Percentiles rank a stretch among this genome's conserved stretches.
Evolutionary conservation across 352 stramenopile species (phyloP).

Genomic region (Globisporangium cylindrosporum): DNA sequence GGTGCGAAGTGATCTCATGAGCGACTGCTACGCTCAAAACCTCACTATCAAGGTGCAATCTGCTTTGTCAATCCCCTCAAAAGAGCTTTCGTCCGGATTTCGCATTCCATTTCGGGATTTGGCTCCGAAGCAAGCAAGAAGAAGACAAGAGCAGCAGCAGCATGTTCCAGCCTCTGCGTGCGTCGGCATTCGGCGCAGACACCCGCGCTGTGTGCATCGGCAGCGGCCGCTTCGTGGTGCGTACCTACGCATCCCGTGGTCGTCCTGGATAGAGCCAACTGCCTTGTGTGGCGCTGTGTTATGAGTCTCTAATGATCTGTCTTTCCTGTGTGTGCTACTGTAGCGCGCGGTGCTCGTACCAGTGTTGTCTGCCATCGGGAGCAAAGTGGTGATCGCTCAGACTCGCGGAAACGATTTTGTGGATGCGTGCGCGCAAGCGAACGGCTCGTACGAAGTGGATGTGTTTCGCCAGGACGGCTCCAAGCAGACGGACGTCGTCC

Average conservation of each 20-base stretch:
- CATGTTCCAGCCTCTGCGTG: constrained; percentile 30
- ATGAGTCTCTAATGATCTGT: not conserved
- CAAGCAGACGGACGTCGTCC: constrained; percentile 19
- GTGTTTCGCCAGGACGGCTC: constrained; percentile 25
- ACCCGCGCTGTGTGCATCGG: constrained; percentile 58
- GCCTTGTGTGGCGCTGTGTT: not conserved
- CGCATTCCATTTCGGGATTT: not conserved
- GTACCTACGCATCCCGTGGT: not conserved
- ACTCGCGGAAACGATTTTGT: constrained; percentile 32
- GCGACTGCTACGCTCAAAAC: not conserved
- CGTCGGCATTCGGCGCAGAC: constrained; percentile 20
- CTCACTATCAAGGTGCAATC: not conserved
- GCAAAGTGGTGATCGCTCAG: constrained; percentile 33
- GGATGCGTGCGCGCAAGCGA: constrained; percentile 15
- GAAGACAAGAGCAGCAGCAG: not conserved
- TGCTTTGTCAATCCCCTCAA: not conserved
- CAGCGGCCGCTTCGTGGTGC: constrained; percentile 67
- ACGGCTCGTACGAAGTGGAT: constrained; percentile 35
- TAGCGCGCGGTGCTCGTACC: constrained; percentile 38
- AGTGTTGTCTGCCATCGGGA: constrained; percentile 18
- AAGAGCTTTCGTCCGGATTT: not conserved
- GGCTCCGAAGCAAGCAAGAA: not conserved
- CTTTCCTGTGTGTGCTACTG: not conserved
- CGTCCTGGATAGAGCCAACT: not conserved
- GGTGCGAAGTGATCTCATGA: no score